Percentiles rank a stretch among this genome's conserved stretches.
Evolutionary conservation across 768 basidiomycete genomes (phyloP).

Genomic region (Xerocomus spinulosus): DNA sequence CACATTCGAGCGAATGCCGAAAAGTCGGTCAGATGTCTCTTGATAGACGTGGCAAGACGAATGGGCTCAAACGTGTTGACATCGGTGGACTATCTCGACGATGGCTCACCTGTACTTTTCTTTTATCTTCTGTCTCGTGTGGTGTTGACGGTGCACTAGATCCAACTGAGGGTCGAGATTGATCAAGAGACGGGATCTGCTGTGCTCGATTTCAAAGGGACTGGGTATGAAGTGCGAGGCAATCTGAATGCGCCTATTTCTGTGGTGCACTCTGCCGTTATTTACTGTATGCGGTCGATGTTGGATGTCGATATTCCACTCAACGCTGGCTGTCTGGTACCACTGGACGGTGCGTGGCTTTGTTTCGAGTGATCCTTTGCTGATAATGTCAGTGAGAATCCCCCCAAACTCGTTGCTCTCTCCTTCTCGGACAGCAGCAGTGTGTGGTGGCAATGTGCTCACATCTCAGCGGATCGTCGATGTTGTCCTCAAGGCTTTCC

Average conservation of each 20-base stretch:
- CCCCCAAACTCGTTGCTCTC: slow-evolving; percentile 74
- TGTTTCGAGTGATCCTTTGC: background rate
- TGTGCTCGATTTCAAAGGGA: slow-evolving; percentile 79
- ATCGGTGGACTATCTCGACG: slow-evolving; percentile 82
- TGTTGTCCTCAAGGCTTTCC: slow-evolving; percentile 88
- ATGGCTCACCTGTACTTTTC: slow-evolving; percentile 86
- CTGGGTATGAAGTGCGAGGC: slow-evolving; percentile 78
- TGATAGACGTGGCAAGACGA: slow-evolving; percentile 68
- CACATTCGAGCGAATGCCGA: slow-evolving; percentile 90
- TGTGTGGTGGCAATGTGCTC: slow-evolving; percentile 89
- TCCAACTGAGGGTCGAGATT: slow-evolving; percentile 73
- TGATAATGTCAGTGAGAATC: slow-evolving; percentile 56
- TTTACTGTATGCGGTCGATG: slow-evolving; percentile 88
- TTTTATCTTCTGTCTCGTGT: too few species aligned
- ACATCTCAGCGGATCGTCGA: slow-evolving; percentile 94
- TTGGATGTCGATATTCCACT: slow-evolving; percentile 83
- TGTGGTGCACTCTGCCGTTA: slow-evolving; percentile 83
- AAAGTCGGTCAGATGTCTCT: slow-evolving; percentile 74
- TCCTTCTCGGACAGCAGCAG: slow-evolving; percentile 83
- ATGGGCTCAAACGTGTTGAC: slow-evolving; percentile 60
- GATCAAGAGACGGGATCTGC: slow-evolving; percentile 71
- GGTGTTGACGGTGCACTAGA: slow-evolving; percentile 38
- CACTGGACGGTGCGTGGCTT: slow-evolving; percentile 58
- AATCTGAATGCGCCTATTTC: slow-evolving; percentile 84
- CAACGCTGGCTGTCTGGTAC: slow-evolving; percentile 91